Percentiles rank a stretch among this genome's conserved stretches.
Conservation (phyloP, 192 early-diverging fungal genomes). For the Backusella psychrophila region DNA sequence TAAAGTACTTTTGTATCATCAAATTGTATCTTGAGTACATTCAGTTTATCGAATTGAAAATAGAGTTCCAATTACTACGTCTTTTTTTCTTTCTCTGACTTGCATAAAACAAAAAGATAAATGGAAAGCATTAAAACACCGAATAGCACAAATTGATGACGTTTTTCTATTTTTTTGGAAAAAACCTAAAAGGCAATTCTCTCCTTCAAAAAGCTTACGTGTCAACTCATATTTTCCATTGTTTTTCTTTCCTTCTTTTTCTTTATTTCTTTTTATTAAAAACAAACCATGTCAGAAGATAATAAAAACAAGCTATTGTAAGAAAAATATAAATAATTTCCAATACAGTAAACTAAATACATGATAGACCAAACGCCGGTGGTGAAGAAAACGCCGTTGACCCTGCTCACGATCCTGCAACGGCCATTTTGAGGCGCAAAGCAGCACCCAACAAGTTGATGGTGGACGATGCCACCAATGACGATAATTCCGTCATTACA, state of each 20-base stretch:
- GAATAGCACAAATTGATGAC: not conserved
- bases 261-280: not conserved
- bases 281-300: not conserved
- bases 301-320: not conserved
- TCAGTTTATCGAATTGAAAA: too few relatives aligned
- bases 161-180: not conserved
- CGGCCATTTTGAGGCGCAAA: slow-evolving; percentile 97
- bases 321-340: not conserved
- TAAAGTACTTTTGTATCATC: too few relatives aligned
- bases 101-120: not conserved
- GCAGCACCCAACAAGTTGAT: slow-evolving; percentile 97
- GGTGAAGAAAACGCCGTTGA: slow-evolving; percentile 46
- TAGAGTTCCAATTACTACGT: too few relatives aligned
- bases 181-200: not conserved
- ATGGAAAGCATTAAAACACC: not conserved
- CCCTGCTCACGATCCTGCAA: slow-evolving; percentile 80
- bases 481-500: slow-evolving; percentile 95
- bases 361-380: slow-evolving; percentile 52
- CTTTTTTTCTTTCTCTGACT: not conserved
- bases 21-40: too few relatives aligned
- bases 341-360: not conserved
- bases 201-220: slow-evolving; percentile 1
- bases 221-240: not conserved
- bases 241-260: not conserved
- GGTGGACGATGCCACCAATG: slow-evolving; percentile 95